Conservation (phyloP, 441 rosid genomes). For the Pelargonium cotyledonis region DNA sequence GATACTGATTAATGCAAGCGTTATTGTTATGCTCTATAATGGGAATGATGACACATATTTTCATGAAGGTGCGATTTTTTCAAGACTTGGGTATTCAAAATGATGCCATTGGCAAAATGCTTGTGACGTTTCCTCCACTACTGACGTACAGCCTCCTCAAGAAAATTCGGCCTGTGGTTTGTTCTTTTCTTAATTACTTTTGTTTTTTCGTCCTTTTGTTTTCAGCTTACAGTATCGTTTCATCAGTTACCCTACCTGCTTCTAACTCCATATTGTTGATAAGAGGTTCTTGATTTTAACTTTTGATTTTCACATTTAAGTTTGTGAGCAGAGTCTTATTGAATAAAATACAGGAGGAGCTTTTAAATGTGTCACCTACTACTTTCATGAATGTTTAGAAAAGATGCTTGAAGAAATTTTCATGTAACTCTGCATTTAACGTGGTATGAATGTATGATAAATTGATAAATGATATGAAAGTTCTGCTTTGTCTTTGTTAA, state of each 20-base stretch:
- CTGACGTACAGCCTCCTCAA: constrained; percentile 76
- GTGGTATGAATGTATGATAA: too few species aligned
- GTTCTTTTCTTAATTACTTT: constrained; percentile 26
- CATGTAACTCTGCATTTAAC: background rate
- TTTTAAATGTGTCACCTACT: background rate
- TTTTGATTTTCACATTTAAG: background rate
- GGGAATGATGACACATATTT: constrained; percentile 18
- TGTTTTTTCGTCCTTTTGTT: constrained; percentile 11
- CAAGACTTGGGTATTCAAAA: constrained; percentile 69
- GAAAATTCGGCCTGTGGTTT: constrained; percentile 89
- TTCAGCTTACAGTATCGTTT: constrained; percentile 1
- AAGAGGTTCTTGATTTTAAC: background rate
- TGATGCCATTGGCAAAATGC: constrained; percentile 76
- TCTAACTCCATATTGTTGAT: background rate
- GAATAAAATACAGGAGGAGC: background rate
- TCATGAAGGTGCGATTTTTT: constrained; percentile 54
- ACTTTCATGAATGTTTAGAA: background rate
- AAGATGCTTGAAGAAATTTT: background rate
- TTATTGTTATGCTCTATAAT: constrained; percentile 9
- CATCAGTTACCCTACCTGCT: background rate
- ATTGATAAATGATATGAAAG: too few species aligned
- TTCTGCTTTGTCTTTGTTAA: background rate
- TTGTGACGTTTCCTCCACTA: constrained; percentile 73
- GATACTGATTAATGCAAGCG: background rate
- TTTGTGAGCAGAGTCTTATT: background rate